These are phyloP conservation scores for Tolypocladium tundrense DNA, from an alignment of 2,329 filamentous ascomycete genomes.

Conservation along the genomic window DNA sequence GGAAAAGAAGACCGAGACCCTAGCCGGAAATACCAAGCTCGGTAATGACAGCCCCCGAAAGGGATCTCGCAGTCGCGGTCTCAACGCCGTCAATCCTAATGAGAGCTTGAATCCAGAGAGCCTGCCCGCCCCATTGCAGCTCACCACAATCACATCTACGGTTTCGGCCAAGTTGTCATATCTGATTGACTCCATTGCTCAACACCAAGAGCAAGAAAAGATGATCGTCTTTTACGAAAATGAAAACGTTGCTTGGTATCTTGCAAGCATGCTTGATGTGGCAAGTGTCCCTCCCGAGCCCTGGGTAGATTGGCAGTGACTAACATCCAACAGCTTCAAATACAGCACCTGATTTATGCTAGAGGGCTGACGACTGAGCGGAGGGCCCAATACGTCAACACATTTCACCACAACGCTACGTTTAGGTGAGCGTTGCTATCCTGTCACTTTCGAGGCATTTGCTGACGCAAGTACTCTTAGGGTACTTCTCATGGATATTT, in stretches of 20 bases:
- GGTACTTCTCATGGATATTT: constrained; percentile 85
- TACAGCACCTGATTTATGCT: constrained; percentile 58
- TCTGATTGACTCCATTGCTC: constrained; percentile 60
- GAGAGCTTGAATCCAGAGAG: constrained; percentile 12
- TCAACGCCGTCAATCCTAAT: constrained; percentile 11
- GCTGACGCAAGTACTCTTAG: constrained; percentile 19
- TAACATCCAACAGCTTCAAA: constrained; percentile 32
- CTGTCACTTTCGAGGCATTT: not conserved
- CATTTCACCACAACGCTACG: constrained; percentile 60
- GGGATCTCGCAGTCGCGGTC: constrained; percentile 18
- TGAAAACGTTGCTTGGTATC: constrained; percentile 76
- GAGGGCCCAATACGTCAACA: constrained; percentile 64
- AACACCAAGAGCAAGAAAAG: constrained; percentile 64
- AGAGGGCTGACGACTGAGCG: constrained; percentile 48
- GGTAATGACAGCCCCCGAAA: constrained; percentile 25
- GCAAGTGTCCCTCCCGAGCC: constrained; percentile 21
- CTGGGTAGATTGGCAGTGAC: not conserved
- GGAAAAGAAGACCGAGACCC: constrained; percentile 11
- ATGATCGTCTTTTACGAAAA: constrained; percentile 90
- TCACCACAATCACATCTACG: constrained; percentile 62
- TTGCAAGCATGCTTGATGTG: constrained; percentile 73
- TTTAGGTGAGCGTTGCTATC: constrained; percentile 35
- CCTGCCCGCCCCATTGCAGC: constrained; percentile 37
- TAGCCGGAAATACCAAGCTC: constrained; percentile 33
- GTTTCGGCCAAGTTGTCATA: constrained; percentile 83